Evolutionary conservation across 257 asterid genomes (phyloP).

Genomic region (Datura wrightii): DNA sequence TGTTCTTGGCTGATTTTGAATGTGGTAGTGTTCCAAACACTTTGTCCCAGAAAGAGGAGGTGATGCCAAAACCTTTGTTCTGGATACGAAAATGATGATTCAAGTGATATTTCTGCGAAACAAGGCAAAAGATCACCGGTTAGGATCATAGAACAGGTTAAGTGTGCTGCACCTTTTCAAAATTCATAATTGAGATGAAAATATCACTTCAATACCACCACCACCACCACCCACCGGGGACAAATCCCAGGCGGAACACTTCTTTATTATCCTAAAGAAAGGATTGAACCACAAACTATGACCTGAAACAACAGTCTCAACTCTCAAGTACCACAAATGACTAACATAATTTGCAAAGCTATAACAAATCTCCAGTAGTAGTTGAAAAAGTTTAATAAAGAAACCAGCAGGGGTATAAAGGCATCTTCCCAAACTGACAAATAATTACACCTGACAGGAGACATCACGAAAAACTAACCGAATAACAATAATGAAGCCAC

Average conservation of each 20-base stretch:
- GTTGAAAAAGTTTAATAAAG: neutral
- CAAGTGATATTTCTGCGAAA: conserved; percentile 72
- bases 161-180: neutral
- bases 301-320: conserved; percentile 1
- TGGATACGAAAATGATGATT: conserved; percentile 77
- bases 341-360: neutral
- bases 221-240: too few relatives aligned
- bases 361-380: neutral
- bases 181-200: neutral
- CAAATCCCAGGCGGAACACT: neutral
- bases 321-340: conserved; percentile 9
- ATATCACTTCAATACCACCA: neutral
- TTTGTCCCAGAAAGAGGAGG: conserved; percentile 78
- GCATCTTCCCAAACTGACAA: neutral
- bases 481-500: neutral
- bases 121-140: neutral
- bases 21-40: conserved; percentile 76
- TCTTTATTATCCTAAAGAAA: neutral
- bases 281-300: neutral
- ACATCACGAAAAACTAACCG: neutral
- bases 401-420: neutral
- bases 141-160: conserved; percentile 1
- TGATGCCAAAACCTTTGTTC: conserved; percentile 81
- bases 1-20: conserved; percentile 48
- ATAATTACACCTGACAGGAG: neutral